Conservation (phyloP, 495 filamentous ascomycete genomes). For the Hypoxylon trugodes region DNA sequence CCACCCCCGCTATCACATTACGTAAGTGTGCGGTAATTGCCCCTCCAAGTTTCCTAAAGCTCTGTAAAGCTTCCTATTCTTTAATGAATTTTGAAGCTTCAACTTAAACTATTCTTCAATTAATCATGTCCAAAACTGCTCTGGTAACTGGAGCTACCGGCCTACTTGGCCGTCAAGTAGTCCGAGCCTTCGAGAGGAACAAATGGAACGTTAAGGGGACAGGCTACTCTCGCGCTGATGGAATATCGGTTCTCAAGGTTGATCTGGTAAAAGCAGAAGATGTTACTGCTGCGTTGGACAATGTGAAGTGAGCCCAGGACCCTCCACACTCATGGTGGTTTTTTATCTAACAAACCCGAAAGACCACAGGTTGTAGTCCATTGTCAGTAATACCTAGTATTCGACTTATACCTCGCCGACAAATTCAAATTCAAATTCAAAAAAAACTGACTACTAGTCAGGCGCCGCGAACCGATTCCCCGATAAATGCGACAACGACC, state of each 20-base stretch:
- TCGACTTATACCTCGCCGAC: neutral
- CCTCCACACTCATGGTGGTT: neutral
- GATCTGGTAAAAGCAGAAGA: slow-evolving; percentile 70
- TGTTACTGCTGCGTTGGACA: slow-evolving; percentile 69
- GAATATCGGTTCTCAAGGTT: slow-evolving; percentile 76
- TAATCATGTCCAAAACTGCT: slow-evolving; percentile 58
- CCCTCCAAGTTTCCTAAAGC: slow-evolving; percentile 23
- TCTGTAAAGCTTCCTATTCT: no score
- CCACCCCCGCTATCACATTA: slow-evolving; percentile 30
- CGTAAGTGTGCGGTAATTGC: neutral
- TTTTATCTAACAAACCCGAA: slow-evolving; percentile 14
- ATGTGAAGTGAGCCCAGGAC: slow-evolving; percentile 63
- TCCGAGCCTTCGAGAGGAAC: slow-evolving; percentile 73
- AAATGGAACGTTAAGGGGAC: slow-evolving; percentile 86
- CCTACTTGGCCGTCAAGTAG: slow-evolving; percentile 81
- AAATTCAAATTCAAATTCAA: no score
- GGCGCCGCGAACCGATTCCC: slow-evolving; percentile 92
- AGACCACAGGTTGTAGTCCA: slow-evolving; percentile 87
- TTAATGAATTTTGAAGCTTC: neutral
- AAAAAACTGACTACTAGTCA: slow-evolving; percentile 43
- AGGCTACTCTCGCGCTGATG: slow-evolving; percentile 74
- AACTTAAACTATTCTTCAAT: neutral
- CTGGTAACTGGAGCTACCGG: slow-evolving; percentile 89
- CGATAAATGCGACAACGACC: slow-evolving; percentile 82
- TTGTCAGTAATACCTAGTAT: slow-evolving; percentile 62